Base-by-base conservation (phyloP, 257 asterid species). In the Nyctanthes arbortristis region DNA sequence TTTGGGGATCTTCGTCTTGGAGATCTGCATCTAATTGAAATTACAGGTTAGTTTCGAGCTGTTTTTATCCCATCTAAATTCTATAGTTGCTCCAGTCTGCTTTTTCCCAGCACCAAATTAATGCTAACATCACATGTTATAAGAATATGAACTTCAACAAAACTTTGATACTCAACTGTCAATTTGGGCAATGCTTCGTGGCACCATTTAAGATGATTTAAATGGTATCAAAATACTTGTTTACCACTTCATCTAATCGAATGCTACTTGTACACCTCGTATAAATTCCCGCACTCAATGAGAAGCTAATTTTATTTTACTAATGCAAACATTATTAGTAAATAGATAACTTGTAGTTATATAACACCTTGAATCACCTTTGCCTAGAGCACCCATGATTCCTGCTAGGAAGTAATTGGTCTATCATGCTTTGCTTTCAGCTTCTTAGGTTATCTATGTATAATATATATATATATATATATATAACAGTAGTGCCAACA, bases 1-100 rank as follows among this genome's bases (percentile, higher is more conserved):
- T 85, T 83, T 67, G 89, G 85, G 65, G 98, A 93, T 82, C 97
- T 93, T 71, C 97, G 85, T 84, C 69, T 87, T 56, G 96, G 96
- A 69, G 97, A 93, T 79, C 77, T 93, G 61, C 98, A 93, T 84
- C 92, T 89, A 63, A 70, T 88, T 36, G 89, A 86, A 71, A 77
- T 85, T 63, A 84, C 81, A 27, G 96, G 98, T 87, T 34, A 73
- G 80, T 79, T 68, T 82, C 55, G 14, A 73, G 33, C 61, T 36
- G 13, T 72, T 35, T 43, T 68, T 11, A 45, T 49, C 32, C 20
- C 25, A 4, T 45, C 34, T n/a, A 75, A 37, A 34, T 7, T 56
- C 25, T 22, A 29, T 40, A 54, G 36, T 24, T 52, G 30, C 31
- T 52, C 24, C 59, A 52, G 20, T 0, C 59, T 52, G 59, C 31